Evolutionary conservation across 805 yeast species (phyloP).

Genomic region (Candida methanosorbosa): DNA sequence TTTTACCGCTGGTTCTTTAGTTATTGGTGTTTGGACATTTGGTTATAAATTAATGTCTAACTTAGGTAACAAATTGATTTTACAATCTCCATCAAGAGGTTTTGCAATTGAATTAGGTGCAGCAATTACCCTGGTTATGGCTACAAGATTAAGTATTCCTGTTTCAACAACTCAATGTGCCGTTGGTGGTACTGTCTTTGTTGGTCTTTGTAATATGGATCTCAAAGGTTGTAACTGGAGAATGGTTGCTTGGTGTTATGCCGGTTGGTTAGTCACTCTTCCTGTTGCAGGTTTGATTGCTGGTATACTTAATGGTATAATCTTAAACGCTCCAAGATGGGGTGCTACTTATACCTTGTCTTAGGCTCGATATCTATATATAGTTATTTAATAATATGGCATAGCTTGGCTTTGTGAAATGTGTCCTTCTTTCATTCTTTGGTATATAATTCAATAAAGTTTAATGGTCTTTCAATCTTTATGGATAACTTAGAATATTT

Average conservation of each 20-base stretch:
- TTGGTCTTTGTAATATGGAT: slow-evolving; percentile 65
- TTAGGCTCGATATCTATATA: not conserved
- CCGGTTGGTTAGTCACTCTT: slow-evolving; percentile 66
- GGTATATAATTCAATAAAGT: too few species aligned
- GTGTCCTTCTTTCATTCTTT: too few species aligned
- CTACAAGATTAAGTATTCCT: slow-evolving; percentile 64
- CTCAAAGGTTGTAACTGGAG: slow-evolving; percentile 64
- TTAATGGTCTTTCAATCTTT: too few species aligned
- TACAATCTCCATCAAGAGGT: slow-evolving; percentile 75
- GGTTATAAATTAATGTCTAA: slow-evolving; percentile 62
- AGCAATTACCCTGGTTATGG: slow-evolving; percentile 67
- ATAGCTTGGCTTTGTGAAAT: too few species aligned
- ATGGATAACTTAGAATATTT: too few species aligned
- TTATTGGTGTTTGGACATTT: slow-evolving; percentile 60
- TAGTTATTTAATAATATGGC: too few species aligned
- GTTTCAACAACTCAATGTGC: slow-evolving; percentile 75
- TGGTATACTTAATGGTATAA: slow-evolving; percentile 55
- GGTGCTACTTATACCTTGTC: slow-evolving; percentile 23
- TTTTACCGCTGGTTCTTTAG: slow-evolving; percentile 59
- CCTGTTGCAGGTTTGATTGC: slow-evolving; percentile 70
- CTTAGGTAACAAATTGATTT: slow-evolving; percentile 65
- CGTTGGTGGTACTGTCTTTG: slow-evolving; percentile 69
- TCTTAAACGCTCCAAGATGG: slow-evolving; percentile 52
- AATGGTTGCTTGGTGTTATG: slow-evolving; percentile 62
- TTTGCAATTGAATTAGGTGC: slow-evolving; percentile 73